Evolutionary conservation across 2,329 filamentous ascomycete species (phyloP), one percentile per base, ranked within the genome.

Genomic region (Tolypocladium guangdongense): DNA sequence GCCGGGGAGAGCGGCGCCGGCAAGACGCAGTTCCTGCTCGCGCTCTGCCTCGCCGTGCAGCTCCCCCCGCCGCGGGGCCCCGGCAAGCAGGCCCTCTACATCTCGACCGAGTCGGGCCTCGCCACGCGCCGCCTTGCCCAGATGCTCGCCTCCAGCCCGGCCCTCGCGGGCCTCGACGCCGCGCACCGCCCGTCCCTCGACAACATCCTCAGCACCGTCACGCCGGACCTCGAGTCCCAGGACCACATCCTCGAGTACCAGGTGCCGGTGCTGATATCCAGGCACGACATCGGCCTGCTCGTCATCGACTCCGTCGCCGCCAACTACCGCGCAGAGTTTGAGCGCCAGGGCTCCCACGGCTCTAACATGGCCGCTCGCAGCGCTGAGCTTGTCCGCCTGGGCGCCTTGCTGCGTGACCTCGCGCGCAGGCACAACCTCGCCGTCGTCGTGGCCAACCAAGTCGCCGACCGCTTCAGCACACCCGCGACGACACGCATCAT

Each of bases 181-280:
- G 57, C 59, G 16, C 55, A 59, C 38, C 65, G 64, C 18, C 78
- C 90, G 1, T 87, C 87, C 0, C 77, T 96, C 6, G 83, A 88
- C 67, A 77, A 79, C 59, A 84, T 99, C 58, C 78, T 90, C 62
- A 88, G 86, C 66, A 88, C 93, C 59, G 83, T 86, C 50, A 90
- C 89, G 11, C 88, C 89, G 35, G 91, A 97, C 66, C 83, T 97
- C 53, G 93, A 97, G 70, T 86, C 88, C 0, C 93, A 99, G 70
- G 92, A 97, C 55, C 92, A 97, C 70, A 96, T 99, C 64, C 76
- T 97, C 30, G 84, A 84, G 58, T 97, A 89, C 69, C 93, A 99
- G 68, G 84, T 97, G 7, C 93, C 93, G 1, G 86, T 96, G 20
- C 84, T 90, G 32, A 82, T 96, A 22, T 74, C 80, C 58, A 82